Evolutionary conservation across 176 grass and related monocot species (phyloP).

Genomic region (Calamus simplicifolius): DNA sequence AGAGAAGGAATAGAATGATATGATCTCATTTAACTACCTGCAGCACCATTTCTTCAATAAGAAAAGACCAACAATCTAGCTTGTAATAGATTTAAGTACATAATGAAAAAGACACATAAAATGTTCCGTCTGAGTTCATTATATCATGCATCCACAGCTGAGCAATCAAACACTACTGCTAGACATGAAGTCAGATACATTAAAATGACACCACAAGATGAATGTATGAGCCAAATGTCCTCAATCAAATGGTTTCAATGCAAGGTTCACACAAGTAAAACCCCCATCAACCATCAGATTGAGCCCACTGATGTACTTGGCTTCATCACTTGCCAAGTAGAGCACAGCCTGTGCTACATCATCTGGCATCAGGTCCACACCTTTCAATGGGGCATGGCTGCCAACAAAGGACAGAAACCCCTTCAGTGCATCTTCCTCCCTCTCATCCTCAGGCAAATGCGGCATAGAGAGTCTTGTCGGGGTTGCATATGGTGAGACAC

Average conservation of each 20-base stretch:
- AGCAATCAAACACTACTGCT: no score
- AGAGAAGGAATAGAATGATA: no score
- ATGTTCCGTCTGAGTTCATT: no score
- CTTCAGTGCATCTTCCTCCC: slow-evolving; percentile 17
- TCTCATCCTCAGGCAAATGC: slow-evolving; percentile 23
- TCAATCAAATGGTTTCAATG: slow-evolving; percentile 32
- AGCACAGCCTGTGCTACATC: slow-evolving; percentile 68
- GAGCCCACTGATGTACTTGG: slow-evolving; percentile 49
- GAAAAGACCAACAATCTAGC: no score
- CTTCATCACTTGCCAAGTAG: slow-evolving; percentile 70
- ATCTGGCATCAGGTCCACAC: slow-evolving; percentile 27
- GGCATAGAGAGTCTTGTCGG: slow-evolving; percentile 55
- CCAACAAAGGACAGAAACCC: slow-evolving; percentile 39
- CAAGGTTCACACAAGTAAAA: slow-evolving; percentile 27
- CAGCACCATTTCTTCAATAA: no score
- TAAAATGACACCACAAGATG: no score
- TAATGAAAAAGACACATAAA: no score
- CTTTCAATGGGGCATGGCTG: slow-evolving; percentile 63
- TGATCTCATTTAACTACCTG: no score
- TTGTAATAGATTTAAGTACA: no score
- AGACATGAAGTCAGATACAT: no score
- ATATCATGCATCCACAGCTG: no score
- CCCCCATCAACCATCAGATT: slow-evolving; percentile 66
- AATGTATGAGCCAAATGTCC: background rate
- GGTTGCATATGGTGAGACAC: slow-evolving; percentile 61